Evolutionary conservation across 1,284 basidiomycete species (phyloP), one percentile per base, ranked within the genome.

Genomic region (Leccinum fallax): DNA sequence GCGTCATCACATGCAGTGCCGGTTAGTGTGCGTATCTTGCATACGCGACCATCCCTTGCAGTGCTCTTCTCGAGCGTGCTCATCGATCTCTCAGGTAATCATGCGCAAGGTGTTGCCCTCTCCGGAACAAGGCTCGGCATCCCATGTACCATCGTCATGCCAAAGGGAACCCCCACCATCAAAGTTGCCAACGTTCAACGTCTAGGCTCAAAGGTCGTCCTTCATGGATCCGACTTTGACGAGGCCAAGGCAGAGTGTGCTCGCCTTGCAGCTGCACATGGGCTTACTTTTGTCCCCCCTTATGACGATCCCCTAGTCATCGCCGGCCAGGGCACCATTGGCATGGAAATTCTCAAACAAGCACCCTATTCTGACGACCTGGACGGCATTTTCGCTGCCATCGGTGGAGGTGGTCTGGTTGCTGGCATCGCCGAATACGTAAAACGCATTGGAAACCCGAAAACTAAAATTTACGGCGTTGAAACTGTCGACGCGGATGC

Each of bases 91-190:
- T 5, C 75, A 93, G 97, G 97, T 21, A 99, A 99, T 73, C 97
- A 99, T 77, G 97, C 97, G 0, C 97, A 99, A 77, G 97, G 97
- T 30, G 97, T 99, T 46, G 97, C 97, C 2, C 84, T 99, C 59
- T 95, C 97, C 9, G 95, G 95, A 11, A 80, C 88, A 43, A 87
- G 89, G 59, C 85, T 99, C 36, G 86, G 85, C 53, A 93, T 99
- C 64, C 94, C 96, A 4, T 97, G 95, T 68, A 98, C 96, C 13
- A 98, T 99, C 67, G 94, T 99, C 66, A 99, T 99, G 97, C 97
- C 97, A 1, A 81, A 90, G 34, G 95, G 90, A 21, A 99, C 97
- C 1, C 97, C 97, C 1, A 85, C 90, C 51, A 99, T 99, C 85
- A 99, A 99, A 80, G 93, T 96, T 72, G 84, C 88, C 64, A 98